A percentile compares a stretch with the other conserved stretches of the same genome.
phyloP scores from a whole-genome alignment of 2,329 filamentous ascomycete species.

The Hirsutella rhossiliensis region DNA sequence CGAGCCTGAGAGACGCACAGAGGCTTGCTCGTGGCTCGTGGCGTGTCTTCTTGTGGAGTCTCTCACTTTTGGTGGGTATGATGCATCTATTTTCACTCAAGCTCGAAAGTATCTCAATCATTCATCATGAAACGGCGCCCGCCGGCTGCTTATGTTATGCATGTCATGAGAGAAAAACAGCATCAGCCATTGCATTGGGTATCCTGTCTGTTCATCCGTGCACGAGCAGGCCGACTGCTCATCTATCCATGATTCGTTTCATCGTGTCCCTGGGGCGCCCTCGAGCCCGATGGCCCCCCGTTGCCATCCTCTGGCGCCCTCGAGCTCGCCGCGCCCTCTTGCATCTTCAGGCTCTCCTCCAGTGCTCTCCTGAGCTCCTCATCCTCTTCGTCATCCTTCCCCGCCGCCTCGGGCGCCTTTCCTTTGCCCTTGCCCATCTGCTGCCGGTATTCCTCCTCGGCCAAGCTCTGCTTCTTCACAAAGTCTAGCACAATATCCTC shows the following conservation, averaged over 20 bases:
- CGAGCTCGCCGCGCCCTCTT: conserved; percentile 12
- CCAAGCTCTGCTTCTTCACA: conserved; percentile 63
- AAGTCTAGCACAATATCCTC: conserved; percentile 68
- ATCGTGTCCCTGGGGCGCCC: neutral
- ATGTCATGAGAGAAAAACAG: neutral
- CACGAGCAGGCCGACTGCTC: neutral
- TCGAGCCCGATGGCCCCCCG: conserved; percentile 12
- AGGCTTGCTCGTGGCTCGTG: no score
- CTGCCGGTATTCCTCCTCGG: conserved; percentile 46
- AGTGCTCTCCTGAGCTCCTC: conserved; percentile 44
- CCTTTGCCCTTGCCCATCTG: conserved; percentile 21
- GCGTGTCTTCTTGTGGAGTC: no score
- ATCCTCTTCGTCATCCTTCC: conserved; percentile 28
- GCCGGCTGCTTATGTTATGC: no score
- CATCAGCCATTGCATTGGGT: conserved; percentile 1
- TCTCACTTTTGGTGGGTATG: no score
- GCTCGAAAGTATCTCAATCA: no score
- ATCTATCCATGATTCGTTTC: neutral
- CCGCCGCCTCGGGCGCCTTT: conserved; percentile 11
- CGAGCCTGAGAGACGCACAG: neutral
- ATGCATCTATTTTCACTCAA: no score
- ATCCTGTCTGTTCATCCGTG: neutral
- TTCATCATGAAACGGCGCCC: no score
- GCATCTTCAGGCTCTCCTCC: conserved; percentile 39
- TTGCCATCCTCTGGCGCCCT: neutral